Conservation (phyloP, 257 asterid species). For the Haberlea rhodopensis region DNA sequence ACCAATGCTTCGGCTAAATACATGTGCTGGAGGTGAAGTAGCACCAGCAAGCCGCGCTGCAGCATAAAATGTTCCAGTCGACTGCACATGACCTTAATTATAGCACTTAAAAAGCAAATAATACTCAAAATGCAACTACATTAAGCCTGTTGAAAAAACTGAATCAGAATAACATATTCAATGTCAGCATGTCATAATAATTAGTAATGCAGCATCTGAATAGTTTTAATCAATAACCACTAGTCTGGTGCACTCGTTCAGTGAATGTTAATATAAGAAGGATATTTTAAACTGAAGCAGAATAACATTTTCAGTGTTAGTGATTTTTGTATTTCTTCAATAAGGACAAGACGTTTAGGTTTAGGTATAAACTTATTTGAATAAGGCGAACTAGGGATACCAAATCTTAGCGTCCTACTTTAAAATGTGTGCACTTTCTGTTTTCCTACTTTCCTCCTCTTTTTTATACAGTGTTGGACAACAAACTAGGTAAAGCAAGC, state of each 20-base stretch:
- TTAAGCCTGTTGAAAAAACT: conserved; percentile 11
- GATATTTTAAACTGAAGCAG: too few relatives aligned
- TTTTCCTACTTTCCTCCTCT: too few relatives aligned
- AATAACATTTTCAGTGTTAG: too few relatives aligned
- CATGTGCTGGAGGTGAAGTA: conserved; percentile 85
- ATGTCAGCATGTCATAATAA: background rate
- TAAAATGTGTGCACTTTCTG: too few relatives aligned
- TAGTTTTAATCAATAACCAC: background rate
- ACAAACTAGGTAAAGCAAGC: too few relatives aligned
- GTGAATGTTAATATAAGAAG: too few relatives aligned
- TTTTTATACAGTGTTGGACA: too few relatives aligned
- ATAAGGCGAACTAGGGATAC: too few relatives aligned
- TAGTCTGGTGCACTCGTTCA: background rate
- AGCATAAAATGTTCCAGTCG: conserved; percentile 86
- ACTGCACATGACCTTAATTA: conserved; percentile 47
- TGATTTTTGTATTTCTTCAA: background rate
- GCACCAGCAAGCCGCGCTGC: conserved; percentile 96
- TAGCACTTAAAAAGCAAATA: conserved; percentile 2
- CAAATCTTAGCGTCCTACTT: too few relatives aligned
- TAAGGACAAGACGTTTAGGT: background rate
- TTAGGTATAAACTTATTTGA: too few relatives aligned
- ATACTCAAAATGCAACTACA: background rate
- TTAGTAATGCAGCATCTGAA: background rate
- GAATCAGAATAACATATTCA: background rate
- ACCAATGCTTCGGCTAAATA: conserved; percentile 92